Evolutionary conservation across 1,139 yeast genomes (phyloP).

Genomic region (Pichia sp.): DNA sequence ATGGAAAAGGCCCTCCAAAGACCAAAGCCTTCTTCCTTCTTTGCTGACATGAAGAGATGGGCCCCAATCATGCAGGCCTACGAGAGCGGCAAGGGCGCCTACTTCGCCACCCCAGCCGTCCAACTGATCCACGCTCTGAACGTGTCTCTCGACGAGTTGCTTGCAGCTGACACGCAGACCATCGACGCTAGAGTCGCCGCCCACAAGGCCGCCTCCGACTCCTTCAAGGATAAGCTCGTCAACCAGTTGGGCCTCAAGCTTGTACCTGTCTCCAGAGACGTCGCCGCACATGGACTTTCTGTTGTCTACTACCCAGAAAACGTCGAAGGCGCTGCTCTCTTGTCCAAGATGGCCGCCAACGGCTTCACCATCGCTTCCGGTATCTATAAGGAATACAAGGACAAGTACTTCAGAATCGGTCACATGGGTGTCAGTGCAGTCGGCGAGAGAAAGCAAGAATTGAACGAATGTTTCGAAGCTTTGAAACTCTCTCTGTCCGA

Average conservation of each 20-base stretch:
- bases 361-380: conserved; percentile 91
- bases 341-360: conserved; percentile 51
- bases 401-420: conserved; percentile 87
- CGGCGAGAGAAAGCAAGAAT: conserved; percentile 39
- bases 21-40: conserved; percentile 57
- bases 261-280: conserved; percentile 53
- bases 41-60: conserved; percentile 78
- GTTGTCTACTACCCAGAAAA: conserved; percentile 83
- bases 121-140: conserved; percentile 80
- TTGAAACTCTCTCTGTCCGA: conserved; percentile 39
- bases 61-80: conserved; percentile 83
- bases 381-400: conserved; percentile 73
- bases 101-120: conserved; percentile 92
- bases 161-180: conserved; percentile 39
- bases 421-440: conserved; percentile 82
- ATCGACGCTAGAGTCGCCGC: conserved; percentile 59
- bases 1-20: conserved; percentile 54
- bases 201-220: conserved; percentile 59
- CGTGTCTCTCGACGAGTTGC: conserved; percentile 70
- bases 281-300: conserved; percentile 83
- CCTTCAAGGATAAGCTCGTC: conserved; percentile 54
- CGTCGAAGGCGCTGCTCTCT: conserved; percentile 61
- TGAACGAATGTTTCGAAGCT: conserved; percentile 38
- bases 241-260: conserved; percentile 59
- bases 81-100: conserved; percentile 76